Evolutionary conservation across 495 filamentous ascomycete genomes (phyloP).

Genomic region (Xylaria nigripes): DNA sequence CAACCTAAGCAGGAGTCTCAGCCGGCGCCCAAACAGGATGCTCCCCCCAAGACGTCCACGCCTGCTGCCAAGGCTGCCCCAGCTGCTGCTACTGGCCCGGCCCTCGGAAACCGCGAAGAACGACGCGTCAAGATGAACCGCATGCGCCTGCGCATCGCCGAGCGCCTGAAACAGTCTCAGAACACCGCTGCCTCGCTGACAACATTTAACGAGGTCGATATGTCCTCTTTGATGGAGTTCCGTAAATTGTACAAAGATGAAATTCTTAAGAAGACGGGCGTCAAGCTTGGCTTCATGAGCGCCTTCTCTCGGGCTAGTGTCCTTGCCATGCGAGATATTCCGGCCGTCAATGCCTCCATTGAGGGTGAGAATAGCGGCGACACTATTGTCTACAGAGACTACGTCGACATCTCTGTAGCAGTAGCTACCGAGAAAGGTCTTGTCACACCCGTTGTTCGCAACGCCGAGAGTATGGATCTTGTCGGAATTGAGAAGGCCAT

Average conservation of each 20-base stretch:
- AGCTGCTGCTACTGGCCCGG: constrained; percentile 27
- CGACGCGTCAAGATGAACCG: constrained; percentile 98
- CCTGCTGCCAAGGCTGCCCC: constrained; percentile 31
- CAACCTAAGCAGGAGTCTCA: constrained; percentile 25
- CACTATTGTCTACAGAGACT: constrained; percentile 96
- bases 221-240: constrained; percentile 96
- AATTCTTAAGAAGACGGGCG: constrained; percentile 86
- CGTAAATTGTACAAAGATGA: constrained; percentile 96
- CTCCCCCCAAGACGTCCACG: constrained; percentile 39
- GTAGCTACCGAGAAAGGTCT: constrained; percentile 97
- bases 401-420: constrained; percentile 95
- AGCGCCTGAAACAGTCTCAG: constrained; percentile 97
- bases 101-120: constrained; percentile 75
- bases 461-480: constrained; percentile 79
- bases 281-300: constrained; percentile 98
- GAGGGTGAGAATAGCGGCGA: constrained; percentile 92
- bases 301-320: constrained; percentile 90
- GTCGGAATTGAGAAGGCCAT: constrained; percentile 87
- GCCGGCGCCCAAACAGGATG: constrained; percentile 34
- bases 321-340: constrained; percentile 88
- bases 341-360: constrained; percentile 95
- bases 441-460: constrained; percentile 92
- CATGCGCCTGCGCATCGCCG: constrained; percentile 93
- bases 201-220: constrained; percentile 99
- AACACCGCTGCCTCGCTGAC: constrained; percentile 96